Conservation (phyloP, 345 rosid genomes). For the Corchorus olitorius region DNA sequence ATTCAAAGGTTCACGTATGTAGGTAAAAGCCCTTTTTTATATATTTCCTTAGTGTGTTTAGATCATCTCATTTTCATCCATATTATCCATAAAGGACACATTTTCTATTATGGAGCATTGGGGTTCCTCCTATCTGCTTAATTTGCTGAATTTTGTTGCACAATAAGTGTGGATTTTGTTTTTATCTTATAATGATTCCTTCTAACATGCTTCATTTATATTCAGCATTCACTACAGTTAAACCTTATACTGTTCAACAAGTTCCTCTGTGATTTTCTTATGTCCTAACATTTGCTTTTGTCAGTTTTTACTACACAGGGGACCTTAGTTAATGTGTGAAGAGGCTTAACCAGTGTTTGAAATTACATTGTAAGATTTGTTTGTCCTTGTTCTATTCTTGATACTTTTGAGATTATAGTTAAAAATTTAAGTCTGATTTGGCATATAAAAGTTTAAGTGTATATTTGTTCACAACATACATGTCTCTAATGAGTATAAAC, state of each 20-base stretch:
- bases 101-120: not conserved
- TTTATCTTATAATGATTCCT: not conserved
- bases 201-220: not conserved
- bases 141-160: not conserved
- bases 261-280: not conserved
- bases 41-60: not conserved
- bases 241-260: not conserved
- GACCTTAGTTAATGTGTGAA: constrained; percentile 6
- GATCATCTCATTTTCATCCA: not conserved
- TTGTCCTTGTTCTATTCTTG: not conserved
- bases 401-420: constrained; percentile 3
- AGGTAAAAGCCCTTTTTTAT: not conserved
- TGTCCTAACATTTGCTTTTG: constrained; percentile 7
- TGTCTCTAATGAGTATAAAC: not conserved
- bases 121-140: not conserved
- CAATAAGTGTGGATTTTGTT: not conserved
- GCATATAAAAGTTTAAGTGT: not conserved
- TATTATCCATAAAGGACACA: not conserved
- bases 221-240: not conserved
- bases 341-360: not conserved
- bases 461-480: not conserved
- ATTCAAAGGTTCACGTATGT: constrained; percentile 2
- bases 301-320: constrained; percentile 12
- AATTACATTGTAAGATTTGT: constrained; percentile 25
- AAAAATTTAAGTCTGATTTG: no score